phyloP scores from a whole-genome alignment of 2,329 filamentous ascomycete genomes.

The Aspergillus intermedius region DNA sequence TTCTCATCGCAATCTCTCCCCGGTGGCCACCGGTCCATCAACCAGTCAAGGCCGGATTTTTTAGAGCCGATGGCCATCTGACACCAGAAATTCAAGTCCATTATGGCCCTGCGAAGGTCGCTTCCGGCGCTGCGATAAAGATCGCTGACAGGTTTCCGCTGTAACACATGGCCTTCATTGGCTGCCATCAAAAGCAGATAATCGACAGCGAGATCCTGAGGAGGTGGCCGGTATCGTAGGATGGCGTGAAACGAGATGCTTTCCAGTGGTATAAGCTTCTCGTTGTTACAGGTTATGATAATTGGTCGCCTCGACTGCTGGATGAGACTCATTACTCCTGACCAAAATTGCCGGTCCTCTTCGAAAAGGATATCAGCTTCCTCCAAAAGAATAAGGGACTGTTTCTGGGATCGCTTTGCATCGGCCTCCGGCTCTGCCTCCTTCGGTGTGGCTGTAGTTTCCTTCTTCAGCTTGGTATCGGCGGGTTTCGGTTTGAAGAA shows the following conservation, averaged over 20 bases:
- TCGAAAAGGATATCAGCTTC: conserved; percentile 92
- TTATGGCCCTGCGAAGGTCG: conserved; percentile 75
- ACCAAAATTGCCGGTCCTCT: conserved; percentile 94
- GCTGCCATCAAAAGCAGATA: conserved; percentile 77
- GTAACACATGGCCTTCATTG: conserved; percentile 77
- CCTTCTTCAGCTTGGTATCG: conserved; percentile 13
- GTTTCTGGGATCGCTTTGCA: conserved; percentile 61
- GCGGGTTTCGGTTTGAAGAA: conserved; percentile 63
- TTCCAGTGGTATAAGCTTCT: conserved; percentile 68
- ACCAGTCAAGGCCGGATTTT: conserved; percentile 87
- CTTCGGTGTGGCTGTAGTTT: conserved; percentile 13
- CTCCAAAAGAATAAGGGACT: conserved; percentile 88
- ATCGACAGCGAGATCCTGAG: conserved; percentile 64
- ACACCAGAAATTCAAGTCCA: conserved; percentile 91
- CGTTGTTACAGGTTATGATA: conserved; percentile 91
- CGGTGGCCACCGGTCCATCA: conserved; percentile 68
- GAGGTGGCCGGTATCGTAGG: conserved; percentile 64
- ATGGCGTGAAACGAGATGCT: conserved; percentile 77
- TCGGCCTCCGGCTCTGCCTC: conserved; percentile 16
- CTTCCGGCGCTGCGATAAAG: conserved; percentile 63
- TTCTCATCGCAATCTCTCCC: conserved; percentile 62
- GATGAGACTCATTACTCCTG: conserved; percentile 70
- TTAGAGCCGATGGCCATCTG: conserved; percentile 88
- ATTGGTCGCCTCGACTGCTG: conserved; percentile 83
- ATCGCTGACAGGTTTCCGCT: conserved; percentile 57